These are phyloP conservation scores for Prunus kanzakura DNA, from an alignment of 306 rosid species.

Conservation along the genomic window DNA sequence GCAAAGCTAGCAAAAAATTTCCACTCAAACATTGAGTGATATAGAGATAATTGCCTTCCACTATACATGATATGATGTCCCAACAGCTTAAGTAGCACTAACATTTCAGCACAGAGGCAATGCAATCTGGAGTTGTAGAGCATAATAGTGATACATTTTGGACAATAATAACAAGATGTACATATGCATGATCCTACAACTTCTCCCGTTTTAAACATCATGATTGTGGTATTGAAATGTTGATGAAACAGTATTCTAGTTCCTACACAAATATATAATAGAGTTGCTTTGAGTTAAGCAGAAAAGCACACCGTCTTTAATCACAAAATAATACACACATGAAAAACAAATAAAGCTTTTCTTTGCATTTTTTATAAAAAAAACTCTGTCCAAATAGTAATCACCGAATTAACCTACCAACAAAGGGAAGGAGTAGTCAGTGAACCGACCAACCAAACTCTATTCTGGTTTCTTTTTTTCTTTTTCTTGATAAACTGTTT, in stretches of 20 bases:
- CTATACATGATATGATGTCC: neutral
- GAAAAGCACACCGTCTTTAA: neutral
- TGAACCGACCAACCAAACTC: conserved; percentile 1
- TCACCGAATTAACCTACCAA: neutral
- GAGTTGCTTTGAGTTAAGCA: neutral
- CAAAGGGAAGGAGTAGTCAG: neutral
- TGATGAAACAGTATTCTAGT: too few relatives aligned
- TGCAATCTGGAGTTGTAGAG: neutral
- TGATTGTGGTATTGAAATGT: neutral
- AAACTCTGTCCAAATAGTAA: neutral
- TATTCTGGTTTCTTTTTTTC: neutral
- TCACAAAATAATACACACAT: neutral
- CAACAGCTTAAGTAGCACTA: neutral
- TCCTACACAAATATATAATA: too few relatives aligned
- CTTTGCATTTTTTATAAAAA: neutral
- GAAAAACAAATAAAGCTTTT: neutral
- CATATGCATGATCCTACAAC: neutral
- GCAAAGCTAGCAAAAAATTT: neutral
- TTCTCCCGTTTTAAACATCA: neutral
- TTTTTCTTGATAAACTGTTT: neutral
- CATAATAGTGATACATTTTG: neutral
- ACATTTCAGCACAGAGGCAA: neutral
- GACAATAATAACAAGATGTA: neutral
- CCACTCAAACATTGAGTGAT: neutral
- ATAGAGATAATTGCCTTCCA: neutral